Evolutionary conservation across 768 basidiomycete genomes (phyloP), one percentile per base, ranked within the genome.

Genomic region (Pleurotus giganteus): DNA sequence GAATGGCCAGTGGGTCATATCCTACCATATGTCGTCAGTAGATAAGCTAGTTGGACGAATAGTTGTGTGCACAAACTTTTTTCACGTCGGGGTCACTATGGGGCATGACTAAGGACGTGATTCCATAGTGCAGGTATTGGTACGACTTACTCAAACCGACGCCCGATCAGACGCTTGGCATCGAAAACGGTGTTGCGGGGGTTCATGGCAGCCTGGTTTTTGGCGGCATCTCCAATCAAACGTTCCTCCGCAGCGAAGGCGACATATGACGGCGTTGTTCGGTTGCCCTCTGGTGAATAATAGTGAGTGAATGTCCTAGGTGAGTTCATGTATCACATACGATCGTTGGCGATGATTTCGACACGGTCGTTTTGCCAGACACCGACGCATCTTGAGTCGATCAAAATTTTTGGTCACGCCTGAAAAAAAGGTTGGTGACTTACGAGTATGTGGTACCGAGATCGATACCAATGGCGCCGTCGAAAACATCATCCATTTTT

Each of bases 351-450:
- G 69, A 98, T 98, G 79, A 97, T 97, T 77, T 97, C 95, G 61
- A 97, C 95, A 70, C 95, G 91, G 79, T 98, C 96, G 67, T 97
- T 94, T 82, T 95, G 92, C 94, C 95, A 98, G 59, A 98, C 95
- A 82, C 91, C 96, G 65, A 98, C 96, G 74, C 95, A 98, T n/a
- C 91, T 94, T 70, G 26, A 57, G 52, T 66, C 43, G 29, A 45
- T 60, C 57, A 58, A 54, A 32, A 54, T 31, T 51, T 24, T 42
- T 54, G 32, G 58, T 55, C 9, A 27, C 45, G 11, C 43, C 61
- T 26, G 54, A 44, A 61, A 37, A 3, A 11, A 15, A 50, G 28
- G 15, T 17, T 9, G 80, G n/a, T n/a, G n/a, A n/a, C 88, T 61
- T 69, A 91, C 89, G 90, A 92, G 81, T 92, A 92, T 50, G 94